Percentiles rank a stretch among this genome's conserved stretches.
These are phyloP conservation scores for Umbelopsis vinacea DNA, from an alignment of 192 early-diverging fungal genomes.

Conservation along the genomic window DNA sequence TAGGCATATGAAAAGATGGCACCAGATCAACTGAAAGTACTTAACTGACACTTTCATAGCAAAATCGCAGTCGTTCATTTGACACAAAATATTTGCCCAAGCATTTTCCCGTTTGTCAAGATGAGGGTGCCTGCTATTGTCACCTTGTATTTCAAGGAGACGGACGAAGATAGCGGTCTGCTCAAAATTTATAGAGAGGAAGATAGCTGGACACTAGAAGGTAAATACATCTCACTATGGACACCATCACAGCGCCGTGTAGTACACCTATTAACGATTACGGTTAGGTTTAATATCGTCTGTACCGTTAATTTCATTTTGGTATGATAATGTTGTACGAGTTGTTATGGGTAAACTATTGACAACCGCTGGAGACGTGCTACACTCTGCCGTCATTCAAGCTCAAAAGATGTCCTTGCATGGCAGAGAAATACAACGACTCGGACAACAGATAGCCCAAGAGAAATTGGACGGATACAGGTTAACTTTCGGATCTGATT, in stretches of 20 bases:
- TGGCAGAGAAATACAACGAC: slow-evolving; percentile 37
- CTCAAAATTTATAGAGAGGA: slow-evolving; percentile 58
- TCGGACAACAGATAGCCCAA: slow-evolving; percentile 39
- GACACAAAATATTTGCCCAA: slow-evolving; percentile 54
- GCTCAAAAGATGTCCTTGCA: slow-evolving; percentile 36
- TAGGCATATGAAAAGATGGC: not conserved
- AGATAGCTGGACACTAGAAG: slow-evolving; percentile 64
- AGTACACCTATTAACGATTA: not conserved
- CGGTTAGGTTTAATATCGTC: slow-evolving; percentile 49
- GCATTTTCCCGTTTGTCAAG: slow-evolving; percentile 52
- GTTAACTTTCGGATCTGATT: slow-evolving; percentile 16
- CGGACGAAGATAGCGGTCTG: slow-evolving; percentile 45
- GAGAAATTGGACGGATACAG: slow-evolving; percentile 43
- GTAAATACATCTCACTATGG: slow-evolving; percentile 12
- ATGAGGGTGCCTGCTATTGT: slow-evolving; percentile 57
- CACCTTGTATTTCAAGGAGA: slow-evolving; percentile 53
- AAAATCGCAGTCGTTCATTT: slow-evolving; percentile 55
- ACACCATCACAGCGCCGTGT: not conserved
- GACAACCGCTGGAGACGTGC: slow-evolving; percentile 51
- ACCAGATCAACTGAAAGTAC: not conserved
- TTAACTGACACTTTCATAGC: slow-evolving; percentile 28
- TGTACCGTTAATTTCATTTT: slow-evolving; percentile 59
- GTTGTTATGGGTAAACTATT: slow-evolving; percentile 52
- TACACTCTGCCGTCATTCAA: slow-evolving; percentile 45
- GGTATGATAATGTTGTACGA: slow-evolving; percentile 59